phyloP scores from a whole-genome alignment of 192 early-diverging fungal genomes.

The Backusella liffmaniae region DNA sequence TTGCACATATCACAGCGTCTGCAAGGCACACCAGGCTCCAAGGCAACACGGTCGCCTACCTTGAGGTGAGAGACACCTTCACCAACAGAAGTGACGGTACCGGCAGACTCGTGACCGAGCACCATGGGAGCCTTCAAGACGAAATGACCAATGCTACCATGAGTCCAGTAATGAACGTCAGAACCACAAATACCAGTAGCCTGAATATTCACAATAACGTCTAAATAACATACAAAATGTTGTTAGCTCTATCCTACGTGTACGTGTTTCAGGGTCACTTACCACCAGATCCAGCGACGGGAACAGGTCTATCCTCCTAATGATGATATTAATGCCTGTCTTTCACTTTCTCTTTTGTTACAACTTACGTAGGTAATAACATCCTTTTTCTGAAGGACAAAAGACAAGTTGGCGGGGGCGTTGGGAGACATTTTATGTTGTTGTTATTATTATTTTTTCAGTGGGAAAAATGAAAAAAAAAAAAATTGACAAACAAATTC shows the following conservation, averaged over 20 bases:
- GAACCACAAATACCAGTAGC: conserved; percentile 47
- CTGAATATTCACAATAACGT: conserved; percentile 42
- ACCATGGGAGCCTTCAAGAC: conserved; percentile 37
- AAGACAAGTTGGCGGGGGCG: background rate
- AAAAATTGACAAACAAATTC: background rate
- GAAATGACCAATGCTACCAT: conserved; percentile 39
- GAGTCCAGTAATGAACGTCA: conserved; percentile 47
- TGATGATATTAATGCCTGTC: background rate
- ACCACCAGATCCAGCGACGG: conserved; percentile 27
- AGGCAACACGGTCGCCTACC: conserved; percentile 46
- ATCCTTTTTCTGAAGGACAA: conserved; percentile 28
- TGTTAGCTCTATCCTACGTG: background rate
- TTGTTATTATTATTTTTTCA: background rate
- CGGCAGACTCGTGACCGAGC: conserved; percentile 48
- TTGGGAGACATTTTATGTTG: conserved; percentile 5
- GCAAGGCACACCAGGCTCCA: conserved; percentile 43
- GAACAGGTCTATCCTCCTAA: conserved; percentile 34
- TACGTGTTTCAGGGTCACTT: background rate
- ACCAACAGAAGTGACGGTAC: conserved; percentile 37
- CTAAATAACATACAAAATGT: conserved; percentile 6
- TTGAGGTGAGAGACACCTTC: conserved; percentile 35
- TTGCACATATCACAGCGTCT: conserved; percentile 40
- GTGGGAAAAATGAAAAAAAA: too few relatives aligned
- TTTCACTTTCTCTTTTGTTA: too few relatives aligned
- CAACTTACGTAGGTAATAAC: conserved; percentile 29